A percentile compares a stretch with the other conserved stretches of the same genome.
These are phyloP conservation scores for Rhodotorula glutinis DNA, from an alignment of 1,284 basidiomycete species.

Conservation along the genomic window DNA sequence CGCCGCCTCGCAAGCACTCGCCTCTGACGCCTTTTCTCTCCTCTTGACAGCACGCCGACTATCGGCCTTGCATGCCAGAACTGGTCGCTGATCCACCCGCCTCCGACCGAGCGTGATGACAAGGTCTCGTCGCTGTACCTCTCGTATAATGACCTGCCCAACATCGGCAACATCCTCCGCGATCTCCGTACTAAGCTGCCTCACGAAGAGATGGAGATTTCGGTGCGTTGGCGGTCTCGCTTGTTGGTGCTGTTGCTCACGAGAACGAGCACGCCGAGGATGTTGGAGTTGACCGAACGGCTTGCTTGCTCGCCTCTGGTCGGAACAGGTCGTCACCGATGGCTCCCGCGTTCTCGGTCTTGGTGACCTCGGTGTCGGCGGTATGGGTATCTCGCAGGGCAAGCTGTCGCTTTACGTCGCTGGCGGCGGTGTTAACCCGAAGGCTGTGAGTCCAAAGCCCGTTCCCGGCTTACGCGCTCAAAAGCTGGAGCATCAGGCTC, in stretches of 20 bases:
- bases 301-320: too few relatives aligned
- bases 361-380: constrained; percentile 68
- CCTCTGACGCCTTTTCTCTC: too few relatives aligned
- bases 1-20: too few relatives aligned
- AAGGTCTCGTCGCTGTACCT: constrained; percentile 56
- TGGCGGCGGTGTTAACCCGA: constrained; percentile 68
- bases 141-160: constrained; percentile 78
- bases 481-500: neutral
- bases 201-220: constrained; percentile 44
- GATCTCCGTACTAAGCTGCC: constrained; percentile 41
- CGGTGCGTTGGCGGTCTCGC: too few relatives aligned
- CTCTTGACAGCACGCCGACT: constrained; percentile 63
- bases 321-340: constrained; percentile 55
- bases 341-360: constrained; percentile 90
- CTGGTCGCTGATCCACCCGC: constrained; percentile 38
- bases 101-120: constrained; percentile 10
- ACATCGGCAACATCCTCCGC: constrained; percentile 48
- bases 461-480: neutral
- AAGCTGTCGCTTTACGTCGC: constrained; percentile 90
- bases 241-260: too few relatives aligned
- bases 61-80: constrained; percentile 55
- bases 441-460: constrained; percentile 51
- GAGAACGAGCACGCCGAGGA: neutral
- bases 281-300: neutral
- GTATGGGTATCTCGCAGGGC: constrained; percentile 83